Base-by-base conservation (phyloP, 306 rosid species). In the Phaseolus lunatus region DNA sequence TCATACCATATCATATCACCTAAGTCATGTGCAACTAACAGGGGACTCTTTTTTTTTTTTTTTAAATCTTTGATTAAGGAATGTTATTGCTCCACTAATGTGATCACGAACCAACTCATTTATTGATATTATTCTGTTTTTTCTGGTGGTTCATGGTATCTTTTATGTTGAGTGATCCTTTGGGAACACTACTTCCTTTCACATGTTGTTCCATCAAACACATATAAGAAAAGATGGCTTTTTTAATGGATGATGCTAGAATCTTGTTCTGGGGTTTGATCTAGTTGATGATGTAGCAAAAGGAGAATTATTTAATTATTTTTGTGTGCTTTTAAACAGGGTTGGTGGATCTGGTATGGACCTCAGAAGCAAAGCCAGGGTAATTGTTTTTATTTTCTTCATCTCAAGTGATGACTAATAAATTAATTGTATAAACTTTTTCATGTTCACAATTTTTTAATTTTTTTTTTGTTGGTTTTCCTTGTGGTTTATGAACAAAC, bases 311-410 rank as follows among this genome's bases (percentile, higher is more conserved):
- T 22, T 45, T 75, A 57, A 69, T 27, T 18, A 9, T 66, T 68
- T 43, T 37, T 18, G 41, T 62, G 26, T 27, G 2, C 7, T 54
- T 4, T 29, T 47, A 1, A 73, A 83, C 88, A 90, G 95, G 96
- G 70, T 90, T 63, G 96, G 91, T 59, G 93, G 96, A 78, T 88
- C 96, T 68, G 96, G 96, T 3, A 75, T 87, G 84, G 90, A 90
- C 78, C 9, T 90, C 19, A 86, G 91, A 85, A 88, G 96, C 81
- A 90, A 88, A 82, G 91, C 86, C 82, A 88, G 85, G 87, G 95
- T 90, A 86, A 50, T 14, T 13, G 0, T 5, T 57, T n/a, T 19
- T 58, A 63, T 10, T 4, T 26, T 37, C 3, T 49, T 67, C 7
- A 67, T 66, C 35, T 39, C 41, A 26, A 24, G 33, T 54, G 43